phyloP scores from a whole-genome alignment of 176 grass and related monocot species.

The Poa pratensis region DNA sequence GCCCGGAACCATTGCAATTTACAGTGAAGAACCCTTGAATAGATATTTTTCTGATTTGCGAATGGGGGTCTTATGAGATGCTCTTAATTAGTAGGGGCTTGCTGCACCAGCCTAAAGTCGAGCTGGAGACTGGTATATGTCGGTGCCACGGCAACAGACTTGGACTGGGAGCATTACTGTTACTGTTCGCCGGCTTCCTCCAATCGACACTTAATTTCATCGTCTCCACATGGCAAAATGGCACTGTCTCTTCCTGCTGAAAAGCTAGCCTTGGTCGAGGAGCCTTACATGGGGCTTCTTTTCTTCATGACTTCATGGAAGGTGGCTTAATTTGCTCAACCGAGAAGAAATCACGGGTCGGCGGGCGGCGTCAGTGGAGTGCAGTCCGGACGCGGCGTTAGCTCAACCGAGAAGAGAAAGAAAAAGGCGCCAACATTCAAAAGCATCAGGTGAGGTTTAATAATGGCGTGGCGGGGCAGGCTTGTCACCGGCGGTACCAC shows the following conservation, averaged over 20 bases:
- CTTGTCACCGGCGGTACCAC: not conserved
- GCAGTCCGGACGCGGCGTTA: not conserved
- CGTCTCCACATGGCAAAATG: not conserved
- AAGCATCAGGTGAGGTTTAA: not conserved
- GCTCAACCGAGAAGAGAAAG: not conserved
- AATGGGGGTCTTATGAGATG: no score
- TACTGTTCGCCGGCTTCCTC: not conserved
- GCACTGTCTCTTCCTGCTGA: not conserved
- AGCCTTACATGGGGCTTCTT: not conserved
- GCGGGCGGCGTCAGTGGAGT: not conserved
- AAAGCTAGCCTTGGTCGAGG: not conserved
- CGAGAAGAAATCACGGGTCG: slow-evolving; percentile 4
- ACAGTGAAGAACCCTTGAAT: no score
- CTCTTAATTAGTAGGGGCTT: not conserved
- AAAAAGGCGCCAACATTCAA: not conserved
- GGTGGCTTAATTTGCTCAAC: not conserved
- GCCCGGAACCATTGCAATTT: no score
- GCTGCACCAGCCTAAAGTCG: not conserved
- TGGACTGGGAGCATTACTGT: not conserved
- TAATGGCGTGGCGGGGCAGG: not conserved
- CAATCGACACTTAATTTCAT: not conserved
- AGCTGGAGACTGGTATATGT: not conserved
- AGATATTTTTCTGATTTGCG: no score
- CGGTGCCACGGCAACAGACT: not conserved
- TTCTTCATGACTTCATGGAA: not conserved